phyloP scores from a whole-genome alignment of 83 land plant species.

The Picea abies region DNA sequence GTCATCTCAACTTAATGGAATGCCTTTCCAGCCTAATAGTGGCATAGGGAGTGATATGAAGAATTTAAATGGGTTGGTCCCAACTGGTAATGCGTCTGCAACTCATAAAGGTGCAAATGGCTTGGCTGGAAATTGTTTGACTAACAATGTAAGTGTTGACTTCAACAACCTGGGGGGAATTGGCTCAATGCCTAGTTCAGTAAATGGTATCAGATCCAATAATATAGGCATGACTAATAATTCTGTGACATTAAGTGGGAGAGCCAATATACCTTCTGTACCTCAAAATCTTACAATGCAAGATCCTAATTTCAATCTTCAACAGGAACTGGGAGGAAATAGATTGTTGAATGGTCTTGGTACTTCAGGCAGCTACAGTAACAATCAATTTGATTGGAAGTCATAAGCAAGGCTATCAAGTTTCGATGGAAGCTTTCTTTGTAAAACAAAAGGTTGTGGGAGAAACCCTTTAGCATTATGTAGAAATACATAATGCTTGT shows the following conservation, averaged over 20 bases:
- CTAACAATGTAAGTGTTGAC: slow-evolving; percentile 30
- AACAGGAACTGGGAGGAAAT: slow-evolving; percentile 51
- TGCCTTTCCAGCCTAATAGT: slow-evolving; percentile 14
- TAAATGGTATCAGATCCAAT: slow-evolving; percentile 29
- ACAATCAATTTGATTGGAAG: slow-evolving; percentile 69
- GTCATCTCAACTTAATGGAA: slow-evolving; percentile 49
- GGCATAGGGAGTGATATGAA: slow-evolving; percentile 52
- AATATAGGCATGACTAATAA: slow-evolving; percentile 52
- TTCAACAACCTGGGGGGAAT: slow-evolving; percentile 45
- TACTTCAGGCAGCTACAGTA: slow-evolving; percentile 48
- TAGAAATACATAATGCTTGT: slow-evolving; percentile 3
- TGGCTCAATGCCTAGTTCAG: slow-evolving; percentile 30
- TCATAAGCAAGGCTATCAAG: slow-evolving; percentile 13
- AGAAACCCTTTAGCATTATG: slow-evolving; percentile 13
- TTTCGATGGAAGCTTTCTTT: slow-evolving; percentile 4
- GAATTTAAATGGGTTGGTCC: slow-evolving; percentile 42
- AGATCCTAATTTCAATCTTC: slow-evolving; percentile 45
- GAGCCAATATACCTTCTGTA: slow-evolving; percentile 40
- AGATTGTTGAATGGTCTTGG: slow-evolving; percentile 49
- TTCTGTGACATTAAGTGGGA: slow-evolving; percentile 52
- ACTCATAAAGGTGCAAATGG: slow-evolving; percentile 35
- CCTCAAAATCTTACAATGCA: slow-evolving; percentile 33
- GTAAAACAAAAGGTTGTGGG: slow-evolving; percentile 7
- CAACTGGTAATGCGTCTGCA: slow-evolving; percentile 20
- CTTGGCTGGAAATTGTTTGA: slow-evolving; percentile 44